Evolutionary conservation across 768 basidiomycete genomes (phyloP).

Genomic region (Tylopilus balloui): DNA sequence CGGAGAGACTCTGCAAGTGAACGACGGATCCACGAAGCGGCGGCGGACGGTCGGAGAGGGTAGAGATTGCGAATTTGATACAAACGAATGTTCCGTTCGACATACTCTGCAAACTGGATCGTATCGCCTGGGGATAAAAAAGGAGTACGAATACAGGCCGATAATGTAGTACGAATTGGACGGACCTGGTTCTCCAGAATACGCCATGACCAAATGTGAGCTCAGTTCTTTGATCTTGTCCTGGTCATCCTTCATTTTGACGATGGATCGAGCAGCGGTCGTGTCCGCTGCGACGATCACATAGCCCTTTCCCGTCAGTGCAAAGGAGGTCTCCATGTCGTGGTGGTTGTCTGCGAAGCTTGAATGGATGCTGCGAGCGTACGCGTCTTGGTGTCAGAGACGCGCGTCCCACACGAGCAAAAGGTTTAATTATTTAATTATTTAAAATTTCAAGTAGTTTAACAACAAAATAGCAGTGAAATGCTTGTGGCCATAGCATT

Average conservation of each 20-base stretch:
- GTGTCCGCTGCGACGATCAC: conserved; percentile 91
- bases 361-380: conserved; percentile 2
- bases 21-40: conserved; percentile 93
- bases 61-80: conserved; percentile 94
- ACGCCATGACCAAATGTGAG: conserved; percentile 91
- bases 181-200: conserved; percentile 85
- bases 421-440: conserved; percentile 16
- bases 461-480: background rate
- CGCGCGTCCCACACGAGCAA: conserved; percentile 23
- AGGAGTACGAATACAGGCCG: background rate
- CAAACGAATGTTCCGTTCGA: conserved; percentile 92
- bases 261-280: conserved; percentile 83
- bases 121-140: conserved; percentile 73
- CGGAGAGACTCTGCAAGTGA: conserved; percentile 86
- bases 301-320: conserved; percentile 88
- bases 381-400: conserved; percentile 22
- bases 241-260: conserved; percentile 96
- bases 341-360: conserved; percentile 14
- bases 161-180: conserved; percentile 19
- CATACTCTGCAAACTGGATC: conserved; percentile 91
- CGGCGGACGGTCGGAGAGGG: conserved; percentile 83
- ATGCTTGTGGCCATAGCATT: no score
- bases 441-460: background rate
- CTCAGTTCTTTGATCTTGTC: conserved; percentile 94
- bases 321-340: conserved; percentile 88